Conservation (phyloP, 2,329 filamentous ascomycete genomes). For the Talaromyces pinophilus region DNA sequence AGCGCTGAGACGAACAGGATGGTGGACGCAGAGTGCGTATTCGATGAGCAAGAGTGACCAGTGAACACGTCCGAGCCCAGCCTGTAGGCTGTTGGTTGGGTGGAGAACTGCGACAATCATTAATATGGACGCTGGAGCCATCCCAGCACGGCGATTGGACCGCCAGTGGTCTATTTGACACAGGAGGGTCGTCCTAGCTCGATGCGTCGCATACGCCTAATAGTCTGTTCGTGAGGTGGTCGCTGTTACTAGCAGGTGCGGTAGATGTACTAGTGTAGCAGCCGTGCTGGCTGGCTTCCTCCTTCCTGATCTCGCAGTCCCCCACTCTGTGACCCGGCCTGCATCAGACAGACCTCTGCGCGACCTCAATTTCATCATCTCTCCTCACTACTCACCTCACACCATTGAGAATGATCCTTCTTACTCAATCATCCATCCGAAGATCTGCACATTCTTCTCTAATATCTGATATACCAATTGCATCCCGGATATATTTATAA, state of each 20-base stretch:
- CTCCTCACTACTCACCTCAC: neutral
- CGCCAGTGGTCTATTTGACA: neutral
- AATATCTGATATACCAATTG: neutral
- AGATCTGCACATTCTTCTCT: neutral
- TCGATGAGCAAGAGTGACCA: neutral
- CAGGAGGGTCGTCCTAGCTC: slow-evolving; percentile 11
- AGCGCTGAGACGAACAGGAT: neutral
- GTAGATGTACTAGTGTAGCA: neutral
- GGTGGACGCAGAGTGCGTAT: neutral
- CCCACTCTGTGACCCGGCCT: slow-evolving; percentile 4
- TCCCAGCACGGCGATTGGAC: neutral
- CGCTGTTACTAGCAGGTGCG: neutral
- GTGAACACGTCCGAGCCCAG: neutral
- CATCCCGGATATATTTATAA: neutral
- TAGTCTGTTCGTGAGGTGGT: neutral
- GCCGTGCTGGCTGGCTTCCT: neutral
- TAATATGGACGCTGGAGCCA: neutral
- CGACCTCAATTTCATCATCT: slow-evolving; percentile 3
- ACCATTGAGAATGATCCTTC: neutral
- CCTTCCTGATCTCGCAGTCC: neutral
- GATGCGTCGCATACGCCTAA: slow-evolving; percentile 4
- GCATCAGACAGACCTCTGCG: neutral
- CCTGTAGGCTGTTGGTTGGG: neutral
- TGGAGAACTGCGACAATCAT: slow-evolving; percentile 7
- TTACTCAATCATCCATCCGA: neutral